Evolutionary conservation across 2,329 filamentous ascomycete genomes (phyloP), one percentile per base, ranked within the genome.

Genomic region (Graphilbum ipis-grandicollis): DNA sequence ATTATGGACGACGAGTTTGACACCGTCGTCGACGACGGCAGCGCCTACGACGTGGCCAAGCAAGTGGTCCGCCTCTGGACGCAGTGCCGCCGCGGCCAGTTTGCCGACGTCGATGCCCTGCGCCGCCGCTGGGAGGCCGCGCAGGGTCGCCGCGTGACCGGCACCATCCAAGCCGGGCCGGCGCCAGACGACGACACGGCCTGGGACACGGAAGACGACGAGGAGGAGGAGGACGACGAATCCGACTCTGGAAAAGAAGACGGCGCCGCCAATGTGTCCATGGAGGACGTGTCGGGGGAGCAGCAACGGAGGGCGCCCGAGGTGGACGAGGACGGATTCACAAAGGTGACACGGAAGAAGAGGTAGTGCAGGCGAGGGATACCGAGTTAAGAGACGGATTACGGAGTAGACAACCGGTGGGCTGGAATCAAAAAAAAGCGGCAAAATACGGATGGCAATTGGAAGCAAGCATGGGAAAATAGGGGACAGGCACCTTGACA

Each of bases 1-100:
- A 76, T 93, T 42, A 90, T 96, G 79, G 70, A 80, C 43, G 90
- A 96, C 59, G 90, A 98, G 57, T 98, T 96, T 51, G 85, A 93
- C 50, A 79, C 90, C 38, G 78, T 82, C 39, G 72, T 94, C 21
- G 90, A 96, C 50, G 90, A 98, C 55, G 86, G 85, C 48, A 88
- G 78, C 34, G 80, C 76, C 25, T 74, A 69, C 37, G 70, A 77
- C 39, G 71, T 93, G 7, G 85, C 85, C 9, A 62, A 65, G 40
- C 66, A 75, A 47, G 81, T 96, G 40, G 58, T 92, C 54, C 64
- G 66, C 36, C 59, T 88, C 44, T 66, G 75, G 48, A 62, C 63
- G 40, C 68, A 80, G 51, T 74, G 75, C 48, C 62, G 65, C 40
- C 66, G 69, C 43, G 79, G 80, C 14, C 65, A 75, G 39, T 78